phyloP scores from a whole-genome alignment of 2,329 filamentous ascomycete genomes.

The Nemania sp. region DNA sequence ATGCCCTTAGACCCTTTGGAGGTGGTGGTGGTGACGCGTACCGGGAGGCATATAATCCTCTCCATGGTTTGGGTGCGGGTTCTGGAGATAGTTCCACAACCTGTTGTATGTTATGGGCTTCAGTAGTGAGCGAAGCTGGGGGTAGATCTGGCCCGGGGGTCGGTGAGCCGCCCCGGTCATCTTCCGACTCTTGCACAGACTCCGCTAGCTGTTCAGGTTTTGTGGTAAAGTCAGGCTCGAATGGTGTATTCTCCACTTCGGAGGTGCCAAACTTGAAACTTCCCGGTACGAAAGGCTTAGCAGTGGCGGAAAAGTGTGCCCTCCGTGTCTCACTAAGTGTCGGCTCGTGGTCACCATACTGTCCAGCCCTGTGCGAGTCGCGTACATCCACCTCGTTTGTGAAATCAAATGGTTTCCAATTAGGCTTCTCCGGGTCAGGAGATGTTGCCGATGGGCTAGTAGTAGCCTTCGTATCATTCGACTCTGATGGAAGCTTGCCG shows the following conservation, averaged over 20 bases:
- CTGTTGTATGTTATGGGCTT: conserved; percentile 23
- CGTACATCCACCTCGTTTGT: conserved; percentile 53
- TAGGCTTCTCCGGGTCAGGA: conserved; percentile 53
- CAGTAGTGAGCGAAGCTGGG: conserved; percentile 18
- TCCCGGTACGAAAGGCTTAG: conserved; percentile 67
- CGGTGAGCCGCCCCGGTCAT: conserved; percentile 41
- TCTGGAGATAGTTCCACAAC: conserved; percentile 31
- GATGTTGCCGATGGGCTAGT: conserved; percentile 59
- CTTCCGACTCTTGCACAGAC: conserved; percentile 34
- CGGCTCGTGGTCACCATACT: conserved; percentile 50
- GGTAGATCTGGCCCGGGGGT: conserved; percentile 40
- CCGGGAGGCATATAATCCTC: conserved; percentile 40
- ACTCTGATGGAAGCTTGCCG: conserved; percentile 44
- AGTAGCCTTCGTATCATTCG: conserved; percentile 50
- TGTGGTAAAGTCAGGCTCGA: conserved; percentile 37
- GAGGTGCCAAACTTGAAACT: conserved; percentile 41
- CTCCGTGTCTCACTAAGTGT: conserved; percentile 52
- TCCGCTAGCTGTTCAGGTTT: conserved; percentile 33
- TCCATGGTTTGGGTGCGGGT: conserved; percentile 23
- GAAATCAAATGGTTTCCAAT: conserved; percentile 66
- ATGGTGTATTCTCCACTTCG: conserved; percentile 36
- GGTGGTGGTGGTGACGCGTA: conserved; percentile 42
- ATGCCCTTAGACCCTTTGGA: conserved; percentile 50
- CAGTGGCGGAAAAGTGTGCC: conserved; percentile 68
- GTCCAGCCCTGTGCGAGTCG: conserved; percentile 57